Base-by-base conservation (phyloP, 352 stramenopile species). In the Phytophthora citrophthora region DNA sequence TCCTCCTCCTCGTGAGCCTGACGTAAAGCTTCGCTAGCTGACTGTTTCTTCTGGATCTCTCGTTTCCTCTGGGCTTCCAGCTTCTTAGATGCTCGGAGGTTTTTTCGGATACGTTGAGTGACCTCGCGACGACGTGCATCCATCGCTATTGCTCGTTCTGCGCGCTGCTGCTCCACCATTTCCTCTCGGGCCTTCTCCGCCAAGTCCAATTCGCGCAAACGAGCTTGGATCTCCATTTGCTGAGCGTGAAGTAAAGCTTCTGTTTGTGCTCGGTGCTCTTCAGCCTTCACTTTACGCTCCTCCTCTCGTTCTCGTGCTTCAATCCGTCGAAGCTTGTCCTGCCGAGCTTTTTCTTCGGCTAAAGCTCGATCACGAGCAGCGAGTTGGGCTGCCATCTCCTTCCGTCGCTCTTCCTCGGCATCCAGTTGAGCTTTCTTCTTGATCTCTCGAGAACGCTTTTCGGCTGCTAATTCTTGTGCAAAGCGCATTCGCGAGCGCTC, bases 341-440 rank as follows among this genome's bases (percentile, higher is more conserved):
- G 74, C 27, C 78, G 80, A n/a, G 80, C 74, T 31, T 93, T 94
- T 53, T 95, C 72, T 56, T 93, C 85, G 0, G 87, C 86, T 0
- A 95, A 27, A 29, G 89, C 76, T 0, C 83, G 84, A 56, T 96
- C 89, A 0, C 77, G 66, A 31, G 83, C 69, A 12, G 91, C 93
- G 58, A 93, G 81, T 34, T 92, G 78, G 1, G 81, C 70, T 2
- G 84, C 83, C 2, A 95, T 16, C 4, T 84, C 58, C 31, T 89
- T 83, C 24, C 86, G 72, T 11, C 81, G 69, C 55, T 94, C 85
- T 55, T 97, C 89, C 46, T 95, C 88, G 5, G 83, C 83, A 52
- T 97, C 89, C 34, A 92, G 50, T 58, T 93, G 76, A 0, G 88
- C 83, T 45, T 93, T 91, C 49, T 94, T 93, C 54, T 90, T 83